Percentiles rank a stretch among this genome's conserved stretches.
Evolutionary conservation across 371 early-diverging fungal species (phyloP).

Genomic region (Phascolomyces articulosus): DNA sequence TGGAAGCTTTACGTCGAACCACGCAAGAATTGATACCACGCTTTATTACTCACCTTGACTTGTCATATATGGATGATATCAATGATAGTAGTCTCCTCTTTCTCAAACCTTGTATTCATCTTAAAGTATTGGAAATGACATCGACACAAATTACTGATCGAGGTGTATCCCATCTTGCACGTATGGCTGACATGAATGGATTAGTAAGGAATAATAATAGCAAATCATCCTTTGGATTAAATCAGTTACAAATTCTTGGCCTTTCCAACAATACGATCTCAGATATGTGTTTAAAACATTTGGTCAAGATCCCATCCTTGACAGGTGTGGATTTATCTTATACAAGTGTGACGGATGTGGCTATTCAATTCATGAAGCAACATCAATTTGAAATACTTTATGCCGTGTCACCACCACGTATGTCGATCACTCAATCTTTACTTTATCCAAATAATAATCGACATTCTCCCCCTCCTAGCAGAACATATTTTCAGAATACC

Average conservation of each 20-base stretch:
- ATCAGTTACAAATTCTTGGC: background rate
- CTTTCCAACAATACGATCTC: background rate
- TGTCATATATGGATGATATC: background rate
- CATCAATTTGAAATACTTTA: background rate
- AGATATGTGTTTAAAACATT: background rate
- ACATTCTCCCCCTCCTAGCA: no score
- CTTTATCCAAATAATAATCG: no score
- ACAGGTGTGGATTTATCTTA: background rate
- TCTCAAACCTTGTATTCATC: background rate
- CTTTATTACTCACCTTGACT: slow-evolving; percentile 8
- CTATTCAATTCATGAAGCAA: background rate
- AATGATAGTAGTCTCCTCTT: background rate
- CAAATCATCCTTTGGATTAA: background rate
- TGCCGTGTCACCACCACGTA: background rate
- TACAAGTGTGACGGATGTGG: background rate
- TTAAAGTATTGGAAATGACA: slow-evolving; percentile 12
- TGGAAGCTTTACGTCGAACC: background rate
- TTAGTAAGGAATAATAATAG: background rate
- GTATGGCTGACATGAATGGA: background rate
- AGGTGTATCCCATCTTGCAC: background rate
- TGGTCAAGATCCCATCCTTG: background rate
- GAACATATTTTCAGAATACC: no score
- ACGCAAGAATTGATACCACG: background rate
- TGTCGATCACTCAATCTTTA: no score
- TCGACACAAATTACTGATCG: background rate